Evolutionary conservation across 805 yeast species (phyloP), one percentile per base, ranked within the genome.

Genomic region (Wickerhamiella slavikovae): DNA sequence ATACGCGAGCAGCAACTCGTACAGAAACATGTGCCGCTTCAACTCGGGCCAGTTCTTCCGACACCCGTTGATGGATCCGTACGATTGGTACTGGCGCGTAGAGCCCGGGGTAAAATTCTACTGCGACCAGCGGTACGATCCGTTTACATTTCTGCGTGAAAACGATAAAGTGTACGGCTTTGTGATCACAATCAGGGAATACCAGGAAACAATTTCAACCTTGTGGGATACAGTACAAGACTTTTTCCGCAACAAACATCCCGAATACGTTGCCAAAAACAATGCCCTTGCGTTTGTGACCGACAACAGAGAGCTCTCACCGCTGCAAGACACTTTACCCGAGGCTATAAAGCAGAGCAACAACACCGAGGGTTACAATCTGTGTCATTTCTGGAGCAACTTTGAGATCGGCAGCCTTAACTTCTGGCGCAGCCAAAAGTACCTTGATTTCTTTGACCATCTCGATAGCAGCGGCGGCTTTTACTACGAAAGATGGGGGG

Each of bases 401-500:
- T 77, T 82, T 47, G 93, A 80, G 51, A 66, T 80, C 38, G 93
- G 73, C 9, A 62, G 64, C 34, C 60, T 82, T 53, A 63, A 68
- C 31, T 68, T 80, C 45, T 80, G 78, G 69, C 58, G 83, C 44
- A 55, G 69, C 16, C 66, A 71, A 30, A 73, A 72, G 11, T 80
- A 80, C 51, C 50, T 57, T 19, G 64, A 61, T 27, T 77, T 69
- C 49, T 75, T 78, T 38, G 69, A 71, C 17, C 56, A 64, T 43
- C 60, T 78, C 36, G 89, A 79, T 46, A 51, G 55, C 25, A 56
- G 71, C 1, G 83, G 91, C 35, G 91, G 91, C 3, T 73, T 82
- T 47, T 80, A 75, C 57, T 80, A 80, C 53, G 93, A 80, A 51
- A 55, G 93, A 34, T 82, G 94, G 94, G 94, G 94, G 11, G 94